phyloP scores from a whole-genome alignment of 805 yeast genomes.

The Pichia kluyveri region DNA sequence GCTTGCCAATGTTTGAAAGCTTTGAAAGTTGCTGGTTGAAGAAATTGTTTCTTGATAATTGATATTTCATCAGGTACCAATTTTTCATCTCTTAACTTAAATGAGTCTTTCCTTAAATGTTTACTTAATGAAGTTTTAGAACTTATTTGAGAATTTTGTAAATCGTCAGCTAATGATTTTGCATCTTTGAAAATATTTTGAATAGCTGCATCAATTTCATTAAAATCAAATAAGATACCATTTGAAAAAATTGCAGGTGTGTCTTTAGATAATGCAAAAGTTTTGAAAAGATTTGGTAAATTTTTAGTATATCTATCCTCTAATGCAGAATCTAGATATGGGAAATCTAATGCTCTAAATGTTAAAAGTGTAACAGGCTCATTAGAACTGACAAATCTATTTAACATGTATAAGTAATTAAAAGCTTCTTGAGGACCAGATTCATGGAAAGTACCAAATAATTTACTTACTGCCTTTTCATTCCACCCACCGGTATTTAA shows the following conservation, averaged over 20 bases:
- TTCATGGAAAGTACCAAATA: constrained; percentile 14
- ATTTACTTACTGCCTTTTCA: constrained; percentile 17
- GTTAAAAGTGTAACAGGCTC: constrained; percentile 8
- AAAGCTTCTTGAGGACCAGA: constrained; percentile 17
- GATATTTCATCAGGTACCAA: constrained; percentile 41
- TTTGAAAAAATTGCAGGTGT: constrained; percentile 55
- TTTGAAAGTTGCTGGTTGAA: background rate
- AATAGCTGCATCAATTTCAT: constrained; percentile 40
- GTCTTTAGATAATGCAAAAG: constrained; percentile 15
- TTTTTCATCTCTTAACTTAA: constrained; percentile 35
- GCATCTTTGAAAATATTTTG: constrained; percentile 52
- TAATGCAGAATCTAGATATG: constrained; percentile 9
- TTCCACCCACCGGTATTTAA: constrained; percentile 19
- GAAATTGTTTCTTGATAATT: constrained; percentile 8
- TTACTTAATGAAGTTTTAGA: constrained; percentile 26
- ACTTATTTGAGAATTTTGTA: constrained; percentile 22
- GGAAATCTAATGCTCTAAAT: constrained; percentile 8
- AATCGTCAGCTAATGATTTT: constrained; percentile 21
- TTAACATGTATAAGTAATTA: constrained; percentile 16
- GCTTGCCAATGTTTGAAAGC: background rate
- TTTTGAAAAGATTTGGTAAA: constrained; percentile 30
- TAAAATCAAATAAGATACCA: constrained; percentile 55
- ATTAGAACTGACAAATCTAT: constrained; percentile 8
- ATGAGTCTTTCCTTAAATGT: constrained; percentile 34
- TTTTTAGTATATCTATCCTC: constrained; percentile 1